A percentile compares a stretch with the other conserved stretches of the same genome.
These are phyloP conservation scores for Trebouxiophyceae sp. DNA, from an alignment of 163 green algal genomes.

Conservation along the genomic window DNA sequence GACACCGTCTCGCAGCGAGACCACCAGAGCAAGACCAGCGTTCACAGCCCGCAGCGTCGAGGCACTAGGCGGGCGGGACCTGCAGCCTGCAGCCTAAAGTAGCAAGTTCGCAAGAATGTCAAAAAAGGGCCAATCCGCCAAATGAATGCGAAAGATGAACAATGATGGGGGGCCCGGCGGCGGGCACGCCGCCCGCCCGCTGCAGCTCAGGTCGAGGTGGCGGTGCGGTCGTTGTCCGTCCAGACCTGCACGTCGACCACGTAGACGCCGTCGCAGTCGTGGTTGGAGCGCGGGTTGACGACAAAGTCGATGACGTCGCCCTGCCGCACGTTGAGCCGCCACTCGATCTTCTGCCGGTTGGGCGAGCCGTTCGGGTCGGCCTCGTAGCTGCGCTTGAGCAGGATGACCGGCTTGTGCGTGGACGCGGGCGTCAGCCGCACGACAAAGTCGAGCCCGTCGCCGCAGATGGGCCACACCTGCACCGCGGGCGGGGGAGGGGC, in stretches of 20 bases:
- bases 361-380: slow-evolving; percentile 3
- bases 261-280: slow-evolving; percentile 16
- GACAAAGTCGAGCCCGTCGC: slow-evolving; percentile 12
- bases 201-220: too few relatives aligned
- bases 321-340: slow-evolving; percentile 4
- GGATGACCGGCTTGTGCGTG: neutral
- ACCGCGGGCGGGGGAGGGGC: neutral
- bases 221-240: slow-evolving; percentile 2
- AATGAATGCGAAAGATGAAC: too few relatives aligned
- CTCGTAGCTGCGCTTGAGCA: slow-evolving; percentile 9
- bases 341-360: slow-evolving; percentile 13
- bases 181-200: too few relatives aligned
- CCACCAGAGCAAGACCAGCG: too few relatives aligned
- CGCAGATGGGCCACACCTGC: slow-evolving; percentile 17
- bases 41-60: too few relatives aligned
- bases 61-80: too few relatives aligned
- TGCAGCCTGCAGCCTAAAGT: too few relatives aligned
- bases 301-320: slow-evolving; percentile 17
- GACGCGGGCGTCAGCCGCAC: slow-evolving; percentile 5
- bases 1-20: too few relatives aligned
- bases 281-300: slow-evolving; percentile 6
- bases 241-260: slow-evolving; percentile 15
- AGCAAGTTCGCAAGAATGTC: too few relatives aligned
- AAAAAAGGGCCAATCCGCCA: too few relatives aligned
- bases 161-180: too few relatives aligned